Conservation (phyloP, 352 stramenopile species). For the Globisporangium parvum region DNA sequence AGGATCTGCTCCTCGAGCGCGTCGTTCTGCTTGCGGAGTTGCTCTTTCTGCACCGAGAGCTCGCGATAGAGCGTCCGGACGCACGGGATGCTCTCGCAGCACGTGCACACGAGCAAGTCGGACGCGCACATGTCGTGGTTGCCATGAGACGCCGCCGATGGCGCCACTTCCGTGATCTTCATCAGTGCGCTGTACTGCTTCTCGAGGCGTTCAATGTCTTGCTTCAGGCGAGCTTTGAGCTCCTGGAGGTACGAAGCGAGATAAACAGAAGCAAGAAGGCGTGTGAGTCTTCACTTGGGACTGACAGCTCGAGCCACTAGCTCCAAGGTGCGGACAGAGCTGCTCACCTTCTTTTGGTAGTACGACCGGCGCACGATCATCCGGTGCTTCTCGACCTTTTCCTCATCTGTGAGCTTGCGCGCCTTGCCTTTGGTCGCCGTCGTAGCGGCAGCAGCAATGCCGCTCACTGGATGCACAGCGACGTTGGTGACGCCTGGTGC, state of each 20-base stretch:
- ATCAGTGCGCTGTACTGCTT: constrained; percentile 23
- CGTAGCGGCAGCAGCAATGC: neutral
- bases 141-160: neutral
- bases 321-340: neutral
- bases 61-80: constrained; percentile 15
- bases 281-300: neutral
- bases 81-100: constrained; percentile 5
- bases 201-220: constrained; percentile 24
- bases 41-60: constrained; percentile 21
- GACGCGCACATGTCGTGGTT: neutral
- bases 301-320: no score
- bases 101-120: constrained; percentile 9
- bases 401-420: constrained; percentile 21
- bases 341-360: constrained; percentile 31
- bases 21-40: constrained; percentile 18
- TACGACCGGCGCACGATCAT: constrained; percentile 40
- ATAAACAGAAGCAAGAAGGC: neutral
- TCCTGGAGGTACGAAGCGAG: constrained; percentile 7
- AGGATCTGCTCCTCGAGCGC: constrained; percentile 22
- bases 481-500: neutral
- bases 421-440: neutral
- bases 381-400: constrained; percentile 45
- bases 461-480: neutral
- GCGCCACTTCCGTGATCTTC: constrained; percentile 2
- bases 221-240: constrained; percentile 17